Evolutionary conservation across 2,329 filamentous ascomycete genomes (phyloP).

Genomic region (Metarhizium album): DNA sequence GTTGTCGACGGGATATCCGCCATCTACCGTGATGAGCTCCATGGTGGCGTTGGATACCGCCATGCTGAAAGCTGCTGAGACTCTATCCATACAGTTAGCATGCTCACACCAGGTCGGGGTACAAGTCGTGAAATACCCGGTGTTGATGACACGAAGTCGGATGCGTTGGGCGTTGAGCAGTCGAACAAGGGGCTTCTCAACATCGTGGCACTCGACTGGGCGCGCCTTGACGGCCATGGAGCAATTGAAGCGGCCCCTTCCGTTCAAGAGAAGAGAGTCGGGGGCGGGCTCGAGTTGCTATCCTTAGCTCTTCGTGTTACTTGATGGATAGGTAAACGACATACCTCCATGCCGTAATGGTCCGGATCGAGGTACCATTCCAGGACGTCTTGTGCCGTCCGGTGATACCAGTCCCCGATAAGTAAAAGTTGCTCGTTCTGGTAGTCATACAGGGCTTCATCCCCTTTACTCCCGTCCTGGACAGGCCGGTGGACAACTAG

Average conservation of each 20-base stretch:
- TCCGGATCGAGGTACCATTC: slow-evolving; percentile 13
- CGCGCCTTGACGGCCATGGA: slow-evolving; percentile 11
- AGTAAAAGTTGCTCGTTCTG: slow-evolving; percentile 25
- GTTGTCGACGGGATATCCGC: slow-evolving; percentile 6
- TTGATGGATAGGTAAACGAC: background rate
- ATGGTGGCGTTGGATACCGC: slow-evolving; percentile 4
- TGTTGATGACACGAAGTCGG: slow-evolving; percentile 11
- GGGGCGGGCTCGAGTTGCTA: slow-evolving; percentile 23
- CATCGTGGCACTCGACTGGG: slow-evolving; percentile 7
- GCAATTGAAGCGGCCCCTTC: slow-evolving; percentile 15
- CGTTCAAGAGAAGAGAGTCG: slow-evolving; percentile 30
- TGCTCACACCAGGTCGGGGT: no score
- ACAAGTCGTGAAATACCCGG: slow-evolving; percentile 6
- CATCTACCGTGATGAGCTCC: slow-evolving; percentile 12
- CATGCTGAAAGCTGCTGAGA: slow-evolving; percentile 6
- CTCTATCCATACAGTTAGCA: background rate
- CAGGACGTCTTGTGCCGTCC: slow-evolving; percentile 21
- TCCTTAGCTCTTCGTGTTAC: slow-evolving; percentile 16
- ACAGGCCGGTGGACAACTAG: slow-evolving; percentile 24
- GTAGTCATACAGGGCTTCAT: slow-evolving; percentile 12
- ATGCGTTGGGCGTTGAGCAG: slow-evolving; percentile 7
- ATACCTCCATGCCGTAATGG: slow-evolving; percentile 9
- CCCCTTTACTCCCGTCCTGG: slow-evolving; percentile 17
- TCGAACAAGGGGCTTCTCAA: slow-evolving; percentile 5
- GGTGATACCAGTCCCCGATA: slow-evolving; percentile 28